Evolutionary conservation across 2,329 filamentous ascomycete genomes (phyloP), one percentile per base, ranked within the genome.

Genomic region (Aspergillus jensenii): DNA sequence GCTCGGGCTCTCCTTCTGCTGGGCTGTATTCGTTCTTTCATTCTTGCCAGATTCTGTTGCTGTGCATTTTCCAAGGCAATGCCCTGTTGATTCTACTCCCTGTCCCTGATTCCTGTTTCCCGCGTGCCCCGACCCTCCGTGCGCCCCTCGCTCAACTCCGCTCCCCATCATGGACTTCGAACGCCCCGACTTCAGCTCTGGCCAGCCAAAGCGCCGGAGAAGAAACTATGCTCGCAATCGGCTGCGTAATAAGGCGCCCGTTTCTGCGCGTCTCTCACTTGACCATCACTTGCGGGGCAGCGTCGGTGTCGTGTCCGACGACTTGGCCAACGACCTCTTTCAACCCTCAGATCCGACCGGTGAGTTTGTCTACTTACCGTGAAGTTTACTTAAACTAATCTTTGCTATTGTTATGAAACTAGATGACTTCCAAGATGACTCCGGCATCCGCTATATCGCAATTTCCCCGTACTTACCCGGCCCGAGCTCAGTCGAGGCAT

Each of bases 221-320:
- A 79, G 80, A 68, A 80, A 82, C 62, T 65, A 65, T 15, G 62
- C 69, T 14, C 72, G 78, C 63, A 75, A 79, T 56, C 74, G 78
- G 55, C 79, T 69, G 58, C 71, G 68, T 50, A 72, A 95, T 73
- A 92, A 90, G 73, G 83, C 89, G 7, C 84, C 93, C 44, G 82
- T 96, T 58, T 84, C 90, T 58, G 93, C 91, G 56, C 87, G 90
- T 58, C 81, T 98, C 51, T 84, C 96, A 39, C 85, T 97, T 56
- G 92, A 96, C 74, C 90, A 92, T 71, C 88, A 90, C 73, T 82
- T 96, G 67, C 90, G 89, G 76, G 91, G 90, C 53, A 91, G 96
- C 71, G 83, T 93, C 61, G 95, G 92, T 62, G 84, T 95, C 63
- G 76, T 98, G 53, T 96, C 93, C 12, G 88, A 91, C 68, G 91